A percentile compares a stretch with the other conserved stretches of the same genome.
These are phyloP conservation scores for Boeremia lycopersici DNA, from an alignment of 2,329 filamentous ascomycete genomes.

Conservation along the genomic window DNA sequence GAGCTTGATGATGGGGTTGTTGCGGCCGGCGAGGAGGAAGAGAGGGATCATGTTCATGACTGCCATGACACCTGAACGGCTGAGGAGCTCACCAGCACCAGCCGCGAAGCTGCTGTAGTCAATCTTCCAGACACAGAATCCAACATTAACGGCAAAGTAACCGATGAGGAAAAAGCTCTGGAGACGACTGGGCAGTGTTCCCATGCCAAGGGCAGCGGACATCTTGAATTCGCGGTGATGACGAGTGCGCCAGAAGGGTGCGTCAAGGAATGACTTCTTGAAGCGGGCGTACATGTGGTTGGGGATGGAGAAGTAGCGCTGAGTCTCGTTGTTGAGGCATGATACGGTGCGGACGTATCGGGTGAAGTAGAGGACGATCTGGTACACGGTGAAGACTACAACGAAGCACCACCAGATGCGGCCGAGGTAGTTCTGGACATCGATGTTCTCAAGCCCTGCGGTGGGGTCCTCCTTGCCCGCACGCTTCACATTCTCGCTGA, in stretches of 20 bases:
- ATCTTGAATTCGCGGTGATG: constrained; percentile 60
- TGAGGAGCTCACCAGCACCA: constrained; percentile 69
- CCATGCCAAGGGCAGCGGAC: constrained; percentile 56
- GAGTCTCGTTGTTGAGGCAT: constrained; percentile 77
- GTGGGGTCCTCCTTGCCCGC: constrained; percentile 33
- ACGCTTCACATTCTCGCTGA: constrained; percentile 27
- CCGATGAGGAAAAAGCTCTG: constrained; percentile 55
- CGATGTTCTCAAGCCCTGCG: constrained; percentile 40
- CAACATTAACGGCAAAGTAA: constrained; percentile 57
- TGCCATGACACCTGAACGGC: constrained; percentile 72
- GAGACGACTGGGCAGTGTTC: constrained; percentile 56
- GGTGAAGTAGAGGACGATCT: constrained; percentile 63
- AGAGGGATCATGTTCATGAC: constrained; percentile 80
- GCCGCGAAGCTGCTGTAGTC: constrained; percentile 71
- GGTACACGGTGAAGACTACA: constrained; percentile 69
- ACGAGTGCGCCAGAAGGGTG: constrained; percentile 54
- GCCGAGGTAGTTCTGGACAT: constrained; percentile 46
- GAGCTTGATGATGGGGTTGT: constrained; percentile 76
- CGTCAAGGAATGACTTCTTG: constrained; percentile 55
- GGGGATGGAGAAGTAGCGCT: constrained; percentile 76
- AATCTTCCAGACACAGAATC: constrained; percentile 61
- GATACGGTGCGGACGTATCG: constrained; percentile 75
- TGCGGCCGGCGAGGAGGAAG: constrained; percentile 75
- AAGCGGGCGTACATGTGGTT: constrained; percentile 56
- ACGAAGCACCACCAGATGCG: constrained; percentile 66